Evolutionary conservation across 768 basidiomycete species (phyloP).

Genomic region (Boletus huronensis): DNA sequence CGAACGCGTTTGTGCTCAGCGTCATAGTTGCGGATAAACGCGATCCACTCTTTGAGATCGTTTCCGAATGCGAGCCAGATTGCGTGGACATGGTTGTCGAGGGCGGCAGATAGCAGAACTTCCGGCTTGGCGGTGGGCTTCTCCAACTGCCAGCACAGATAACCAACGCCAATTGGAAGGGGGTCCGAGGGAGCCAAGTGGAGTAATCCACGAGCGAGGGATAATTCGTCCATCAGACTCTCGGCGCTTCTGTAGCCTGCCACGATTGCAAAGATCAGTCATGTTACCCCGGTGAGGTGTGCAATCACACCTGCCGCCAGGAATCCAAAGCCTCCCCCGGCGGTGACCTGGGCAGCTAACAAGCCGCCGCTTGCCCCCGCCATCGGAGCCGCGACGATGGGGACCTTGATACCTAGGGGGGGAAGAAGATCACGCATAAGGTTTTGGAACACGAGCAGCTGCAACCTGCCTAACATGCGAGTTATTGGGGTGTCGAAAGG

Average conservation of each 20-base stretch:
- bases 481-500: slow-evolving; percentile 42
- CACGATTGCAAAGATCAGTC: slow-evolving; percentile 5
- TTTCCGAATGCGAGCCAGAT: slow-evolving; percentile 76
- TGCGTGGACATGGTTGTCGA: slow-evolving; percentile 56
- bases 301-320: slow-evolving; percentile 50
- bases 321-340: slow-evolving; percentile 76
- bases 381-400: slow-evolving; percentile 69
- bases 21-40: slow-evolving; percentile 56
- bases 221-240: slow-evolving; percentile 48
- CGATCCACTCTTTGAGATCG: slow-evolving; percentile 56
- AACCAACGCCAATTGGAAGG: slow-evolving; percentile 70
- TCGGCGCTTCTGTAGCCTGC: slow-evolving; percentile 48
- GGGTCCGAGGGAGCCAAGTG: slow-evolving; percentile 29
- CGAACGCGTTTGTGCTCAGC: slow-evolving; percentile 35
- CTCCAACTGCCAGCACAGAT: slow-evolving; percentile 70
- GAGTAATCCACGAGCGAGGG: slow-evolving; percentile 47
- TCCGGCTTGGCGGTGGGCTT: slow-evolving; percentile 37
- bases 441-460: background rate
- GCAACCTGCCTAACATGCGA: slow-evolving; percentile 44
- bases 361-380: slow-evolving; percentile 62
- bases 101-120: slow-evolving; percentile 44
- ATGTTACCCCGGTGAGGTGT: background rate
- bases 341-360: slow-evolving; percentile 57
- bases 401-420: slow-evolving; percentile 48
- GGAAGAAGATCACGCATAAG: background rate